These are phyloP conservation scores for Taphrina confusa DNA, from an alignment of 1,139 yeast genomes.

Conservation along the genomic window DNA sequence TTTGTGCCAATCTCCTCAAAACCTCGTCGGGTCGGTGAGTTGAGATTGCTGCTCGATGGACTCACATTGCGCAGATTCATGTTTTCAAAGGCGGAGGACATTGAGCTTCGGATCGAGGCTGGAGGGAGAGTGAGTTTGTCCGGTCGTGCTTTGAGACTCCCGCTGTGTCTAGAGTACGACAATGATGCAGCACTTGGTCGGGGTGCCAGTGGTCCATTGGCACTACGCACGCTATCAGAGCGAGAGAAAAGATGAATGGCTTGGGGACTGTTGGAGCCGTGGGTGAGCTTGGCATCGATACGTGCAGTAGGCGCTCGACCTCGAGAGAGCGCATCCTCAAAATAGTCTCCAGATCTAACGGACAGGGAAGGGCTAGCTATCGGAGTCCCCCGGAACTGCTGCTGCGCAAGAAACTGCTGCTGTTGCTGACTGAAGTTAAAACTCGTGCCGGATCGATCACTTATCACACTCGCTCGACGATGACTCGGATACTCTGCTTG, in stretches of 20 bases:
- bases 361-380: constrained; percentile 1
- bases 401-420: constrained; percentile 4
- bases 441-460: constrained; percentile 7
- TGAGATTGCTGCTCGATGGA: constrained; percentile 1
- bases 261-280: constrained; percentile 21
- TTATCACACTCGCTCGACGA: constrained; percentile 15
- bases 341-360: constrained; percentile 6
- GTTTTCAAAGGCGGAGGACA: constrained; percentile 26
- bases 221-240: constrained; percentile 11
- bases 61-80: constrained; percentile 10
- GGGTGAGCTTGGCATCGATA: constrained; percentile 9
- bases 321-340: background rate
- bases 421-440: constrained; percentile 5
- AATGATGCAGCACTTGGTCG: background rate
- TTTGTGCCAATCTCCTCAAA: constrained; percentile 1
- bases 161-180: background rate
- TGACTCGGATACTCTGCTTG: background rate
- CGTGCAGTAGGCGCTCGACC: background rate
- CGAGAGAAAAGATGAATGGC: constrained; percentile 11
- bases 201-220: background rate
- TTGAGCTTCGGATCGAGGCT: constrained; percentile 21
- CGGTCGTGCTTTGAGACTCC: background rate
- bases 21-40: constrained; percentile 10
- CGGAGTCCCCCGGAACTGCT: background rate
- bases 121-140: constrained; percentile 28